A percentile compares a stretch with the other conserved stretches of the same genome.
Conservation (phyloP, 257 asterid species). For the Capsicum rhomboideum region DNA sequence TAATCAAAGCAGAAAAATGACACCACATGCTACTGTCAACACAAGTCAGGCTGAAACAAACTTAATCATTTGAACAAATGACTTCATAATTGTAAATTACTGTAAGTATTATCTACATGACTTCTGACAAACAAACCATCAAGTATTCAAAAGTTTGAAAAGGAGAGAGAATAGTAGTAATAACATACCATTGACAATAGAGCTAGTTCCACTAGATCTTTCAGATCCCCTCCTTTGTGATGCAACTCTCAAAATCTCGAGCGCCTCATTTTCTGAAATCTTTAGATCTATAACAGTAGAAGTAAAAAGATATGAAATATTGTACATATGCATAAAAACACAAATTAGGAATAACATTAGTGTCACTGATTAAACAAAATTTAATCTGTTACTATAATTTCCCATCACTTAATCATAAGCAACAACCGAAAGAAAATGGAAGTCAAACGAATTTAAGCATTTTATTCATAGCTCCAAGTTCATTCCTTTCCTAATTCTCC, state of each 20-base stretch:
- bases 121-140: background rate
- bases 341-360: background rate
- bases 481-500: background rate
- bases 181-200: slow-evolving; percentile 51
- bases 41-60: background rate
- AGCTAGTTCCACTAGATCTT: slow-evolving; percentile 27
- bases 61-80: background rate
- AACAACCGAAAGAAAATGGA: background rate
- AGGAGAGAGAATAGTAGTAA: background rate
- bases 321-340: background rate
- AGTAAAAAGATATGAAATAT: background rate
- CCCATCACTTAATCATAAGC: background rate
- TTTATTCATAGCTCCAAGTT: background rate
- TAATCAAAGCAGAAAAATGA: background rate
- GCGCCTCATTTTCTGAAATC: slow-evolving; percentile 61
- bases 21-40: background rate
- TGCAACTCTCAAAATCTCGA: slow-evolving; percentile 44
- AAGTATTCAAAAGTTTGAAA: background rate
- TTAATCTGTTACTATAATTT: background rate
- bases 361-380: background rate
- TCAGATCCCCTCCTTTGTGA: slow-evolving; percentile 44
- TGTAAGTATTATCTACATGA: background rate
- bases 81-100: background rate
- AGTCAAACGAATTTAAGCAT: background rate
- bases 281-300: slow-evolving; percentile 37